Evolutionary conservation across 139 green algal genomes (phyloP).

Genomic region (Chlorella sp.): DNA sequence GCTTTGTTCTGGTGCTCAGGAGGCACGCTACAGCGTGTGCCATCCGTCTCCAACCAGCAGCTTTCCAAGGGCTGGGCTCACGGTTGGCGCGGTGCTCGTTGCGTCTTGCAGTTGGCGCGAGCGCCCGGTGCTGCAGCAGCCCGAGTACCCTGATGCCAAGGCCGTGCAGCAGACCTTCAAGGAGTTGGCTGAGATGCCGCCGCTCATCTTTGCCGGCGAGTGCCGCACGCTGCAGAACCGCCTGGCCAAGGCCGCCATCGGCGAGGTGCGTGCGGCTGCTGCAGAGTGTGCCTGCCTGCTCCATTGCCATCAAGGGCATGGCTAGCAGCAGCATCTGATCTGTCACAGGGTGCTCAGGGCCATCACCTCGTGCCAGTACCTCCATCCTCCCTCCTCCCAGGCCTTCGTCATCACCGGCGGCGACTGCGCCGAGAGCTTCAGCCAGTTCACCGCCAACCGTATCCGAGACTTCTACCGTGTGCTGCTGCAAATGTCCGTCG

Average conservation of each 20-base stretch:
- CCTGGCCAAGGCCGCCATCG: conserved; percentile 73
- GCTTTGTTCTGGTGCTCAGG: too few species aligned
- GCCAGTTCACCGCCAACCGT: conserved; percentile 90
- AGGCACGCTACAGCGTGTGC: too few species aligned
- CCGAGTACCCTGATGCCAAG: conserved; percentile 62
- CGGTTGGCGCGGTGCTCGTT: too few species aligned
- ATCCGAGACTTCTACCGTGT: conserved; percentile 90
- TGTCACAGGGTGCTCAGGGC: too few species aligned
- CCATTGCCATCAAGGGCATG: too few species aligned
- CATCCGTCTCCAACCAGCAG: too few species aligned
- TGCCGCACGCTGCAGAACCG: conserved; percentile 83
- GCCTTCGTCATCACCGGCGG: conserved; percentile 60
- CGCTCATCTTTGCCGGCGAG: conserved; percentile 97
- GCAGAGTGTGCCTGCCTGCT: too few species aligned
- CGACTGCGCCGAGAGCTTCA: conserved; percentile 97
- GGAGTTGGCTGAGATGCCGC: conserved; percentile 73
- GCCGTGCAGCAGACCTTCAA: conserved; percentile 50
- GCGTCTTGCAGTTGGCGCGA: conserved; percentile 47
- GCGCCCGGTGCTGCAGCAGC: conserved; percentile 48
- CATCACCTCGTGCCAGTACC: too few species aligned
- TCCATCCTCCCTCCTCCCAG: too few species aligned
- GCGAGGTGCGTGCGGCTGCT: too few species aligned
- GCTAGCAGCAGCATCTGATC: too few species aligned
- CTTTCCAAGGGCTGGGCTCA: too few species aligned
- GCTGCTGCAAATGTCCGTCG: conserved; percentile 91